Percentiles rank a stretch among this genome's conserved stretches.
Evolutionary conservation across 306 rosid genomes (phyloP).

Genomic region (Medicago ruthenica): DNA sequence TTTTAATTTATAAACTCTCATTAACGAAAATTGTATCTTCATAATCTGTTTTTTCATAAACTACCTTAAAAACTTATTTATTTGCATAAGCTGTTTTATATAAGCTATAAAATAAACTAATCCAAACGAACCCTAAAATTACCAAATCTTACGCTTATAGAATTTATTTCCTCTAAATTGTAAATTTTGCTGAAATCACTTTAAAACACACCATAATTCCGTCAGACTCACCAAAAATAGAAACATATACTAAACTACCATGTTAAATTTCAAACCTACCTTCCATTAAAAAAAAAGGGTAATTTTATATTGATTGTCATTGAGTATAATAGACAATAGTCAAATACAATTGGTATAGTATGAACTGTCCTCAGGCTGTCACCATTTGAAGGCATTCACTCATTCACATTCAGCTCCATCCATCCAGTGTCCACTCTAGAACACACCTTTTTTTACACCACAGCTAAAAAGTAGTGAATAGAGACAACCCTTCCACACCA

Average conservation of each 20-base stretch:
- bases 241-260: background rate
- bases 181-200: background rate
- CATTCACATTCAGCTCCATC: conserved; percentile 3
- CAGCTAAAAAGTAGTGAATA: conserved; percentile 9
- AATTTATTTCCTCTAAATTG: background rate
- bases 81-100: no score
- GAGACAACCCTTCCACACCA: background rate
- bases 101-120: no score
- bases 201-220: background rate
- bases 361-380: conserved; percentile 75
- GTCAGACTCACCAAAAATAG: background rate
- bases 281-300: conserved; percentile 7
- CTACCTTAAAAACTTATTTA: no score
- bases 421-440: background rate
- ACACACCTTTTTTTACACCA: conserved; percentile 34
- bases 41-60: no score
- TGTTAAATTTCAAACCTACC: conserved; percentile 25
- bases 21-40: no score
- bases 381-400: conserved; percentile 31
- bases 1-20: no score
- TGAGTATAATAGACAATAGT: conserved; percentile 31
- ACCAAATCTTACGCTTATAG: background rate
- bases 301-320: background rate
- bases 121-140: no score
- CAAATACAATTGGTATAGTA: conserved; percentile 32